Evolutionary conservation across 2,329 filamentous ascomycete genomes (phyloP).

Genomic region (Claviceps digitariae): DNA sequence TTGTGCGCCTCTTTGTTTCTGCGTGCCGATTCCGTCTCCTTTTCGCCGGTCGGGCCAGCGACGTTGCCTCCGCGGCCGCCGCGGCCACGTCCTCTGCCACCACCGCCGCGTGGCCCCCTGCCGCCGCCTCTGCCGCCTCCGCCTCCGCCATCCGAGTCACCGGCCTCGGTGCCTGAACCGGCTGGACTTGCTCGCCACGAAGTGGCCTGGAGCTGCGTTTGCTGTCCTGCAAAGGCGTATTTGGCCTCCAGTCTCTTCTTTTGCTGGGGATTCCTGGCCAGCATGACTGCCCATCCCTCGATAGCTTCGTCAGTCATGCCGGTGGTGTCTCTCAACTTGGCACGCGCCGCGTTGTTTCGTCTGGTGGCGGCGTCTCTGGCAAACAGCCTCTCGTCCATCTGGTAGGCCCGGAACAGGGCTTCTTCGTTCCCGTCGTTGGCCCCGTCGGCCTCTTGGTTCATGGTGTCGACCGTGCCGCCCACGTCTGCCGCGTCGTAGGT

Average conservation of each 20-base stretch:
- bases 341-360: slow-evolving; percentile 45
- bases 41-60: slow-evolving; percentile 52
- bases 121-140: slow-evolving; percentile 22
- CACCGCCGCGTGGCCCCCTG: slow-evolving; percentile 20
- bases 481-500: slow-evolving; percentile 91
- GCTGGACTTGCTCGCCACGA: slow-evolving; percentile 45
- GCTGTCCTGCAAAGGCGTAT: slow-evolving; percentile 53
- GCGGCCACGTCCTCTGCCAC: slow-evolving; percentile 28
- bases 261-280: slow-evolving; percentile 56
- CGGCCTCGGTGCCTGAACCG: slow-evolving; percentile 44
- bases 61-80: slow-evolving; percentile 44
- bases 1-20: slow-evolving; percentile 74
- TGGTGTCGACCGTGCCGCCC: slow-evolving; percentile 69
- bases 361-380: slow-evolving; percentile 57
- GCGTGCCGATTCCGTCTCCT: slow-evolving; percentile 56
- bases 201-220: slow-evolving; percentile 50
- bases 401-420: slow-evolving; percentile 59
- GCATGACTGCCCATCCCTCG: slow-evolving; percentile 88
- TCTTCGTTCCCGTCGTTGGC: slow-evolving; percentile 49
- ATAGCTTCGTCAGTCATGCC: slow-evolving; percentile 88
- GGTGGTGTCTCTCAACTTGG: slow-evolving; percentile 57
- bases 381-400: slow-evolving; percentile 51
- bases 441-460: slow-evolving; percentile 40
- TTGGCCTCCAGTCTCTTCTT: slow-evolving; percentile 57
- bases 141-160: slow-evolving; percentile 32